phyloP scores from a whole-genome alignment of 306 rosid species.

The Prosopis cineraria region DNA sequence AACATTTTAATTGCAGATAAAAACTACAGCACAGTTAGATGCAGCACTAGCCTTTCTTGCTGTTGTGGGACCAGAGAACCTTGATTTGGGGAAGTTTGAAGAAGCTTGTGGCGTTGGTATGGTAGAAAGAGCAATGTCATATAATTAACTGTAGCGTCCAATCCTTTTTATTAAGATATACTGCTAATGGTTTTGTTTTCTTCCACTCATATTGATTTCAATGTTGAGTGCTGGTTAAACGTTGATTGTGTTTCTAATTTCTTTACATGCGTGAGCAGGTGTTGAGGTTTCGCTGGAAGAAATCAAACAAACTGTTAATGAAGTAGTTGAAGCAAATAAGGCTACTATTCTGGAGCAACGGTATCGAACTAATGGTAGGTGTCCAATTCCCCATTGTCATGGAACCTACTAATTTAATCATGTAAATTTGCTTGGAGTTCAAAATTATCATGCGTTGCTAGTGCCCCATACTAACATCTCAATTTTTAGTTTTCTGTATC shows the following conservation, averaged over 20 bases:
- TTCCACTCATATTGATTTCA: constrained; percentile 24
- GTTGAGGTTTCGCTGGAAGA: constrained; percentile 83
- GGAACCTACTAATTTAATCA: constrained; percentile 18
- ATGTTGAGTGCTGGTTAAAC: neutral
- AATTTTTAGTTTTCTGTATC: neutral
- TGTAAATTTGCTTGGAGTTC: neutral
- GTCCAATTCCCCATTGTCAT: neutral
- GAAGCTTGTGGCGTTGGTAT: constrained; percentile 95
- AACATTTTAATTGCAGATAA: constrained; percentile 59
- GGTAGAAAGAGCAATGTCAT: constrained; percentile 21
- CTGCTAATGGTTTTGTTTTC: constrained; percentile 16
- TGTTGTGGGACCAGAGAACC: constrained; percentile 47
- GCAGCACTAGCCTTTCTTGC: constrained; percentile 75
- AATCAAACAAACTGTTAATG: constrained; percentile 59
- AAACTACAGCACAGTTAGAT: constrained; percentile 83
- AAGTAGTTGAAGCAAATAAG: constrained; percentile 77
- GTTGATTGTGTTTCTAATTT: constrained; percentile 22
- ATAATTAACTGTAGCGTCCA: neutral
- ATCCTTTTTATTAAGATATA: constrained; percentile 7
- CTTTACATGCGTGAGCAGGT: constrained; percentile 49
- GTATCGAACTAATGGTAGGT: constrained; percentile 72
- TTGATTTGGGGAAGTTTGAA: constrained; percentile 68
- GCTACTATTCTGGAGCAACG: constrained; percentile 69
- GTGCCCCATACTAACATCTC: neutral
- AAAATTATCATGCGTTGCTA: neutral